Conservation (phyloP, 2,329 filamentous ascomycete species). For the Pseudogymnoascus sp. region DNA sequence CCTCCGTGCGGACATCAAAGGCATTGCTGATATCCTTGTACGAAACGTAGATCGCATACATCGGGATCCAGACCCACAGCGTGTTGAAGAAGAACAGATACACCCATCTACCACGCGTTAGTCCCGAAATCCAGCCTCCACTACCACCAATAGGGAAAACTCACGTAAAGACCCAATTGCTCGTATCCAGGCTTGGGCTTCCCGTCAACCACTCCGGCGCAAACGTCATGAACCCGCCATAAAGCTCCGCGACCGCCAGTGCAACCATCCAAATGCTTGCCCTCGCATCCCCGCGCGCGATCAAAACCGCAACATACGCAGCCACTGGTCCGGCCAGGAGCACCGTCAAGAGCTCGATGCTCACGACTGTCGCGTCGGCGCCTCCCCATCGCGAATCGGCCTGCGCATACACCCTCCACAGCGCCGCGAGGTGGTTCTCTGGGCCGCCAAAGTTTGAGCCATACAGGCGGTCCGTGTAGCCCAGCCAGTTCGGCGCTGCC, state of each 20-base stretch:
- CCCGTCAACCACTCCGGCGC: slow-evolving; percentile 60
- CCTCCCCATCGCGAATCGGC: slow-evolving; percentile 58
- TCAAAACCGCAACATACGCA: slow-evolving; percentile 51
- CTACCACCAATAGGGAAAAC: neutral
- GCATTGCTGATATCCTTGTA: slow-evolving; percentile 48
- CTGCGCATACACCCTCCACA: slow-evolving; percentile 63
- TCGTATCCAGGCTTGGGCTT: slow-evolving; percentile 53
- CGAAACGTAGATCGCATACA: slow-evolving; percentile 50
- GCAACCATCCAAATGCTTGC: slow-evolving; percentile 56
- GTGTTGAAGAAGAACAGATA: slow-evolving; percentile 63
- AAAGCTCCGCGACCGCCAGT: slow-evolving; percentile 57
- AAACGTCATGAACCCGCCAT: slow-evolving; percentile 65
- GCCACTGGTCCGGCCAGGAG: slow-evolving; percentile 54
- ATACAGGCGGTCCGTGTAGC: slow-evolving; percentile 40
- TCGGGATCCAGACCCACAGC: slow-evolving; percentile 57
- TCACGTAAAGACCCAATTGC: slow-evolving; percentile 56
- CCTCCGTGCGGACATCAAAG: slow-evolving; percentile 34
- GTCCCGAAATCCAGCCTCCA: neutral
- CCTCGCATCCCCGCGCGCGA: slow-evolving; percentile 46
- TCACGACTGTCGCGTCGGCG: slow-evolving; percentile 54
- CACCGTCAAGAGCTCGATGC: slow-evolving; percentile 58
- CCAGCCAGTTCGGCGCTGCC: slow-evolving; percentile 56
- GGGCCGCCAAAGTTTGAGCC: slow-evolving; percentile 47
- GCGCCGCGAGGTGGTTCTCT: slow-evolving; percentile 45
- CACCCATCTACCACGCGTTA: slow-evolving; percentile 38